Percentiles rank a stretch among this genome's conserved stretches.
Conservation (phyloP, 2,329 filamentous ascomycete genomes). For the Xylariales sp. region DNA sequence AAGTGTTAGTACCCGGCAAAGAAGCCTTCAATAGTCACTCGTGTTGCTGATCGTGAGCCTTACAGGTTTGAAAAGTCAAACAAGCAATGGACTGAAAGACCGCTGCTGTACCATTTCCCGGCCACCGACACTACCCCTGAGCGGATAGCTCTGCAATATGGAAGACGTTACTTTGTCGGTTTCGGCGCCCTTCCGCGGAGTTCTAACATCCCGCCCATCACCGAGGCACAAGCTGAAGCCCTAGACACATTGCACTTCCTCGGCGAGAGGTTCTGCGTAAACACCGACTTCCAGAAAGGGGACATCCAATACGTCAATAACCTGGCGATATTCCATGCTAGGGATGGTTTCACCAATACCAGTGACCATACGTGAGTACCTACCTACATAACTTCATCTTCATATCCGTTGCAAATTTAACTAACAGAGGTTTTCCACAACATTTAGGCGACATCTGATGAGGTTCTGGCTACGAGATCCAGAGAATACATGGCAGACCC, state of each 20-base stretch:
- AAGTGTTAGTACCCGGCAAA: slow-evolving; percentile 39
- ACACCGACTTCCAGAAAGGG: slow-evolving; percentile 43
- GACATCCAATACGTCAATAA: slow-evolving; percentile 55
- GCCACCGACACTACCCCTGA: slow-evolving; percentile 41
- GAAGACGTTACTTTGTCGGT: slow-evolving; percentile 53
- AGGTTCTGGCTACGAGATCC: slow-evolving; percentile 47
- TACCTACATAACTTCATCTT: slow-evolving; percentile 10
- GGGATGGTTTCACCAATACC: slow-evolving; percentile 43
- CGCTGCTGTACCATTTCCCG: slow-evolving; percentile 53
- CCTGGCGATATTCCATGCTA: slow-evolving; percentile 47
- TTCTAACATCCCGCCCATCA: slow-evolving; percentile 50
- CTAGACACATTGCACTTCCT: slow-evolving; percentile 47
- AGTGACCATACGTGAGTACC: slow-evolving; percentile 37
- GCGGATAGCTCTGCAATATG: slow-evolving; percentile 56
- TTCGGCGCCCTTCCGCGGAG: slow-evolving; percentile 51
- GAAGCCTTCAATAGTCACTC: too few relatives aligned
- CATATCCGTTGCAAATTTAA: slow-evolving; percentile 39
- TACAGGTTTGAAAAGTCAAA: slow-evolving; percentile 46
- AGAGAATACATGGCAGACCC: slow-evolving; percentile 45
- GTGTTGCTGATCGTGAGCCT: background rate
- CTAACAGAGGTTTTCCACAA: slow-evolving; percentile 23
- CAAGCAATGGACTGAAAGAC: slow-evolving; percentile 41
- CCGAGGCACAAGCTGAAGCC: slow-evolving; percentile 48
- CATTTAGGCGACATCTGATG: slow-evolving; percentile 39
- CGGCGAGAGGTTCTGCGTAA: slow-evolving; percentile 39